Evolutionary conservation across 116 monocot species (phyloP), one percentile per base, ranked within the genome.

Genomic region (Trichopus zeylanicus): DNA sequence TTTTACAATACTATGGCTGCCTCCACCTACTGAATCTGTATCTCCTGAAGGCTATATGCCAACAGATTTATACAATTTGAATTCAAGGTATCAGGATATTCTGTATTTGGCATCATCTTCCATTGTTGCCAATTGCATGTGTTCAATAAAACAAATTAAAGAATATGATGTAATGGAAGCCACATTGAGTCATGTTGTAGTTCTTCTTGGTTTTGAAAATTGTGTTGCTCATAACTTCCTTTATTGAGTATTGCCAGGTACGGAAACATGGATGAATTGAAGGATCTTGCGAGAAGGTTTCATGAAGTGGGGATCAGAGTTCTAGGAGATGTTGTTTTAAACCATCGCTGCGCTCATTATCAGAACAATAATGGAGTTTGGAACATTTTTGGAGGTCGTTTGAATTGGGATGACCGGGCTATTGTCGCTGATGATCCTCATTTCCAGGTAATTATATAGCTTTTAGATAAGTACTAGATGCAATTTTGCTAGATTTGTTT

Each of bases 41-140:
- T 95, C 95, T 26, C 84, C 95, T 77, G 87, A 95, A 77, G 95
- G 95, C n/a, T 95, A 95, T 75, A 90, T 95, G 95, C 95, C 95
- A 56, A 90, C 67, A 73, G 95, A 95, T 79, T 83, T 90, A 65
- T 95, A 95, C 46, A 95, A 95, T 74, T 73, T 95, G 55, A 87
- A 87, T 68, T 95, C 95, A 49, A 83, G 90, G 95, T 87, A 71
- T 49, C 9, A 24, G 49, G 55, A 10, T 73, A 3, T 38, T n/a
- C n/a, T n/a, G n/a, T n/a, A n/a, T n/a, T n/a, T n/a, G n/a, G n/a
- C n/a, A n/a, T n/a, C n/a, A n/a, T n/a, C n/a, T n/a, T n/a, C n/a
- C n/a, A n/a, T 35, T 35, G 34, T 35, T 35, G 34, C 7, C 7
- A 35, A 5, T 35, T 35, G 34, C 34, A 35, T 35, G 34, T 10